A percentile compares a stretch with the other conserved stretches of the same genome.
These are phyloP conservation scores for Alternaria burnsii DNA, from an alignment of 2,329 filamentous ascomycete species.

Conservation along the genomic window DNA sequence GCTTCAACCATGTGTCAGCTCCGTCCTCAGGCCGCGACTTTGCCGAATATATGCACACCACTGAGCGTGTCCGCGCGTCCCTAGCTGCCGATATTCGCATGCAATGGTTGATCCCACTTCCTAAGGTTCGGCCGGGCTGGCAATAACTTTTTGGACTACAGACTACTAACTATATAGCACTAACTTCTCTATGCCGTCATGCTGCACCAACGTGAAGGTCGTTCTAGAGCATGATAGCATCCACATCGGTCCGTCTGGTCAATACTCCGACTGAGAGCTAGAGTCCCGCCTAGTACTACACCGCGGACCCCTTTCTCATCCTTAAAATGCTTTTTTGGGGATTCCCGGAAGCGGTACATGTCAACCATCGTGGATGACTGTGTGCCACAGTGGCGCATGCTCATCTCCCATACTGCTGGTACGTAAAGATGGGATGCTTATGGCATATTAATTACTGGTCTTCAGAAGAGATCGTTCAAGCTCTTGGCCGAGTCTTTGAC, in stretches of 20 bases:
- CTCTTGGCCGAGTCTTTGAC: constrained; percentile 92
- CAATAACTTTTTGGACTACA: constrained; percentile 10
- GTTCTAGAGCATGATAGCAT: constrained; percentile 8
- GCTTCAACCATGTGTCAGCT: constrained; percentile 41
- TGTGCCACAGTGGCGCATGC: constrained; percentile 50
- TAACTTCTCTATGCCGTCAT: neutral
- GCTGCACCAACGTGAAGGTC: neutral
- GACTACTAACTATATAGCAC: neutral
- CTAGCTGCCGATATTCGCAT: constrained; percentile 14
- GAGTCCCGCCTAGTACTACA: constrained; percentile 22
- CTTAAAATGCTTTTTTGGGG: constrained; percentile 15
- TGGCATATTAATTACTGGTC: neutral
- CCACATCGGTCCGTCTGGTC: constrained; percentile 15
- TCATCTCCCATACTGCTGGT: constrained; percentile 19
- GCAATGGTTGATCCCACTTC: constrained; percentile 6
- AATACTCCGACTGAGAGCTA: constrained; percentile 16
- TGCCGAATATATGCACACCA: constrained; percentile 22
- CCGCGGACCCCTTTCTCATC: constrained; percentile 16
- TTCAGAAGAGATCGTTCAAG: constrained; percentile 81
- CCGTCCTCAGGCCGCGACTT: constrained; percentile 18
- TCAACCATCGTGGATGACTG: constrained; percentile 39
- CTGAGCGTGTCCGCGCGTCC: constrained; percentile 18
- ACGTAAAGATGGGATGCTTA: neutral
- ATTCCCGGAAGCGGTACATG: constrained; percentile 31
- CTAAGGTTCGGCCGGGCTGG: constrained; percentile 2